Evolutionary conservation across 306 rosid genomes (phyloP), one percentile per base, ranked within the genome.

Genomic region (Vigna angularis): DNA sequence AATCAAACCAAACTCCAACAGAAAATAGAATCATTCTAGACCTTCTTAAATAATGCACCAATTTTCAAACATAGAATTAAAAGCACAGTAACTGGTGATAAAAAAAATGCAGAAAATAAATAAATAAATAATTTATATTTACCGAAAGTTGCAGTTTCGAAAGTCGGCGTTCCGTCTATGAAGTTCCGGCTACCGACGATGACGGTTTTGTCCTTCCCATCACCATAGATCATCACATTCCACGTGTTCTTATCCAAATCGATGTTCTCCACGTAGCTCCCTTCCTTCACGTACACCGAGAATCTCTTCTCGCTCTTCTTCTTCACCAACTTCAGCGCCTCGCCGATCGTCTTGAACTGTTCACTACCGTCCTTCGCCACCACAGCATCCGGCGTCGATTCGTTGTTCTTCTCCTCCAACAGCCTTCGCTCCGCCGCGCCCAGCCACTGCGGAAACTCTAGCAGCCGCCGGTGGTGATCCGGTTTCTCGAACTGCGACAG

Each of bases 181-280:
- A 59, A 81, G 82, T 89, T 95, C 83, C 79, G 73, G 83, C 79
- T 14, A 58, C 93, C 96, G 45, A 86, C 24, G 65, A 95, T 64
- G 62, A 95, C 34, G 82, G 97, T 95, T 76, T 84, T 88, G 30
- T 40, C 42, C 85, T 70, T 88, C 4, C 96, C 97, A n/a, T 94
- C 98, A 3, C 98, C 98, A 48, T 48, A 47, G 53, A 95, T 89
- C 93, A 92, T 88, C 83, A 95, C 95, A 81, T 95, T 95, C 98
- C 98, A 95, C 13, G 85, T 88, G 73, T 28, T 68, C 89, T 91
- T 92, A 61, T 92, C 95, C 84, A 94, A 66, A 2, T 82, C 70
- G 40, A 95, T 91, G 45, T 92, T 91, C 87, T 95, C 98, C 5
- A 6, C 28, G n/a, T 92, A 95, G 32, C 6, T 58, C 18, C 98